Evolutionary conservation across 805 yeast genomes (phyloP).

Genomic region (Komagataella populi): DNA sequence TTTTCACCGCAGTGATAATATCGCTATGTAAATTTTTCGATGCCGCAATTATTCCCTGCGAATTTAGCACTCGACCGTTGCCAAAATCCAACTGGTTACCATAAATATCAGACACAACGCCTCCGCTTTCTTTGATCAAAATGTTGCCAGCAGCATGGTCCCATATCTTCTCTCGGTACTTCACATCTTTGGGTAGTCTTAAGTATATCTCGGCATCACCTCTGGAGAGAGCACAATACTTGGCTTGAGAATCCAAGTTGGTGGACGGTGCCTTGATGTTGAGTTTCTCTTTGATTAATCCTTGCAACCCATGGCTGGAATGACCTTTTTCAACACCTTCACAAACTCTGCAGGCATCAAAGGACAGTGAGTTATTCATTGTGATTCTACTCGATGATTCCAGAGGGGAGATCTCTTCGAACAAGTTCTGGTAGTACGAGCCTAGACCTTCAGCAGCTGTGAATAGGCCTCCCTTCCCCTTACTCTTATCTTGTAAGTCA

Average conservation of each 20-base stretch:
- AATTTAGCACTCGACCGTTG: constrained; percentile 63
- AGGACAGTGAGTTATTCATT: constrained; percentile 34
- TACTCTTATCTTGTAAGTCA: constrained; percentile 23
- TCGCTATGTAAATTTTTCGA: constrained; percentile 29
- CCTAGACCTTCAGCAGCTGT: constrained; percentile 61
- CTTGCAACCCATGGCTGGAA: constrained; percentile 81
- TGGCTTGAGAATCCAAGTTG: constrained; percentile 91
- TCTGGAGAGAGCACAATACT: constrained; percentile 80
- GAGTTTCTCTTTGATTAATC: constrained; percentile 50
- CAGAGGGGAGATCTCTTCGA: constrained; percentile 23
- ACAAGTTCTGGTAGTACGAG: constrained; percentile 37
- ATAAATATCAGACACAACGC: constrained; percentile 72
- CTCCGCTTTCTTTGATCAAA: constrained; percentile 82
- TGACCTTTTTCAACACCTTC: constrained; percentile 96
- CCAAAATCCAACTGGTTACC: constrained; percentile 74
- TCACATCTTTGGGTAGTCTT: constrained; percentile 66
- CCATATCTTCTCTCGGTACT: constrained; percentile 92
- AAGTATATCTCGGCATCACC: constrained; percentile 91
- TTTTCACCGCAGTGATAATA: constrained; percentile 35
- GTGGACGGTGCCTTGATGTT: constrained; percentile 45
- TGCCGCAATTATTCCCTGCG: constrained; percentile 92
- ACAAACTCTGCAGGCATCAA: constrained; percentile 49
- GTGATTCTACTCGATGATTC: constrained; percentile 24
- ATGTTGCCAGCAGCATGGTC: constrained; percentile 97
- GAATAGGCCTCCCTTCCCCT: constrained; percentile 58